Base-by-base conservation (phyloP, 2,329 filamentous ascomycete genomes). In the Clonostachys rhizophaga region DNA sequence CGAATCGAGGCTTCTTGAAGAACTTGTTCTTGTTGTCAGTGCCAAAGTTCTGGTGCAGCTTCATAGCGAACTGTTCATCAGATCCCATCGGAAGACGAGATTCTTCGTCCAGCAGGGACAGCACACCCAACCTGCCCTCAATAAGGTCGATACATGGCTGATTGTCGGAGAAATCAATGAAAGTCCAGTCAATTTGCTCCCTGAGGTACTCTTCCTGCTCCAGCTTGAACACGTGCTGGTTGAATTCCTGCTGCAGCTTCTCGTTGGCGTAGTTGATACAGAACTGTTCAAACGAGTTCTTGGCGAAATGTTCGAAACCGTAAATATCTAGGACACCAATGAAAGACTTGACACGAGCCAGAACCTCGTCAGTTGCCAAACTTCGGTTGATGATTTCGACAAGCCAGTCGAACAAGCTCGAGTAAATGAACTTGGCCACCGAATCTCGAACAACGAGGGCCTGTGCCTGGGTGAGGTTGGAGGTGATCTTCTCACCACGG, bases 251-350 rank as follows among this genome's bases (percentile, higher is more conserved):
- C 65, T 99, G 94, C 47, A 99, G 75, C 71, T 99, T 99, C 70
- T 99, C 94, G 68, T 99, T 99, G 69, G 94, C 94, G 62, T 99
- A 99, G 70, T 99, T 99, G 80, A 99, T 99, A 71, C 94, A 99
- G 70, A 99, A 99, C 67, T 99, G 94, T 67, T 99, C 94, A 60
- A 99, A 99, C 1, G 94, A 99, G 73, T 99, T 99, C 76, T 96
- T 97, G 52, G 94, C 92, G 62, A 99, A 99, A 70, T 97, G 94
- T 68, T 99, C 94, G 62, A 99, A 99, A 53, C 92, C 92, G 68
- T 97, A 97, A 57, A 99, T 99, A 89, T 99, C 94, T 54, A 99
- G 81, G 43, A 99, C 94, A 67, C 94, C 94, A 59, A 99, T 99
- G 68, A 99, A 99, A 3, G 89, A 92, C 47, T 76, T 81, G 48